Evolutionary conservation across 805 yeast genomes (phyloP).

Genomic region (Saccharomycopsis javanensis): DNA sequence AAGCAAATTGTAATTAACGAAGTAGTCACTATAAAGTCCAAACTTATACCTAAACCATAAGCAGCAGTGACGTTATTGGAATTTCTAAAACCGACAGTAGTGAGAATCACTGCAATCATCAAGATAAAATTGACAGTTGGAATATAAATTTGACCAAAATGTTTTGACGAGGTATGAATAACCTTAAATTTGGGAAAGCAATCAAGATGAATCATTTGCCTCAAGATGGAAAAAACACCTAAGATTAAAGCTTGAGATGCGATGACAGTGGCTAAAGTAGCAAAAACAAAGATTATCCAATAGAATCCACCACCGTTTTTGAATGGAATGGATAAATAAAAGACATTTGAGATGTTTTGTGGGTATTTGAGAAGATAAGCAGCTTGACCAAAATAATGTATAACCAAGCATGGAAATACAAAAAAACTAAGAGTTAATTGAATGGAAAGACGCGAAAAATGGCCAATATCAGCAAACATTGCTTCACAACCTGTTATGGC

Average conservation of each 20-base stretch:
- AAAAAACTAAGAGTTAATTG: slow-evolving; percentile 37
- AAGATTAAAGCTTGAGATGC: slow-evolving; percentile 53
- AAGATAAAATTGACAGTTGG: slow-evolving; percentile 42
- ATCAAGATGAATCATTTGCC: slow-evolving; percentile 44
- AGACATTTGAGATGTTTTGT: slow-evolving; percentile 31
- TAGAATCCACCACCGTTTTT: slow-evolving; percentile 34
- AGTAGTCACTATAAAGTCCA: slow-evolving; percentile 47
- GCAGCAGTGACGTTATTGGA: slow-evolving; percentile 46
- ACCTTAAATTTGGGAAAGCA: slow-evolving; percentile 43
- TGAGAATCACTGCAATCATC: slow-evolving; percentile 40
- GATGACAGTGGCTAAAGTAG: slow-evolving; percentile 46
- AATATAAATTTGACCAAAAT: slow-evolving; percentile 43
- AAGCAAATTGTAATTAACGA: slow-evolving; percentile 36
- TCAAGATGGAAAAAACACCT: slow-evolving; percentile 43
- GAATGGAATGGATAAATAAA: slow-evolving; percentile 44
- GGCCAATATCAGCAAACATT: slow-evolving; percentile 56
- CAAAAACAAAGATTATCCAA: slow-evolving; percentile 44
- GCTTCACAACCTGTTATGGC: slow-evolving; percentile 54
- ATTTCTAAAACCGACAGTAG: slow-evolving; percentile 44
- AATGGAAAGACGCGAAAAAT: slow-evolving; percentile 41
- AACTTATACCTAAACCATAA: slow-evolving; percentile 48
- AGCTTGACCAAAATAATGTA: slow-evolving; percentile 50
- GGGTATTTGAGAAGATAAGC: slow-evolving; percentile 39
- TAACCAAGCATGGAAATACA: slow-evolving; percentile 43
- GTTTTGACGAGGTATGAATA: slow-evolving; percentile 34